Conservation (phyloP, 2,329 filamentous ascomycete species). For the Penicillium digitatum region DNA sequence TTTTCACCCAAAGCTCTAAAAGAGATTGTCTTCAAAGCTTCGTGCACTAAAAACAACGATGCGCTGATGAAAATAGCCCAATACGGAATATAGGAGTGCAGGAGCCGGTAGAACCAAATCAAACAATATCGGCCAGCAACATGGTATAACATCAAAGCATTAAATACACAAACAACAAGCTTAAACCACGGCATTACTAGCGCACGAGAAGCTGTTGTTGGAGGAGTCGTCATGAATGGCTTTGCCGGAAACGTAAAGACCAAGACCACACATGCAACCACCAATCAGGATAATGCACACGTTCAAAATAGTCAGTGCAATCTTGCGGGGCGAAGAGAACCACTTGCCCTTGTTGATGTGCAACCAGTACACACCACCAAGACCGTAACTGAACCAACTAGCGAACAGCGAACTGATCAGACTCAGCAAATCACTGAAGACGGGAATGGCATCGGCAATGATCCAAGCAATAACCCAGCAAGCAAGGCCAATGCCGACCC, state of each 20-base stretch:
- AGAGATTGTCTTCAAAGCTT: too few species aligned
- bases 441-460: slow-evolving; percentile 65
- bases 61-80: not conserved
- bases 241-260: slow-evolving; percentile 27
- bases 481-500: slow-evolving; percentile 54
- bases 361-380: slow-evolving; percentile 47
- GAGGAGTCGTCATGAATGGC: slow-evolving; percentile 24
- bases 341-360: slow-evolving; percentile 46
- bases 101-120: not conserved
- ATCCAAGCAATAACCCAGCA: slow-evolving; percentile 62
- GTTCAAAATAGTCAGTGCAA: slow-evolving; percentile 45
- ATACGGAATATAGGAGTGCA: not conserved
- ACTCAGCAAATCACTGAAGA: slow-evolving; percentile 63
- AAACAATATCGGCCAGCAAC: not conserved
- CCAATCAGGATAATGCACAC: slow-evolving; percentile 38
- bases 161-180: not conserved
- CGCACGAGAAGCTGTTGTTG: slow-evolving; percentile 40
- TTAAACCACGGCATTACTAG: slow-evolving; percentile 28
- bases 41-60: not conserved
- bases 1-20: not conserved
- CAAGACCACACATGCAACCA: slow-evolving; percentile 26
- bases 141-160: not conserved
- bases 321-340: slow-evolving; percentile 45
- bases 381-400: slow-evolving; percentile 29
- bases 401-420: slow-evolving; percentile 46